A percentile compares a stretch with the other conserved stretches of the same genome.
Evolutionary conservation across 2,329 filamentous ascomycete species (phyloP).

Genomic region (Ascochyta pisi): DNA sequence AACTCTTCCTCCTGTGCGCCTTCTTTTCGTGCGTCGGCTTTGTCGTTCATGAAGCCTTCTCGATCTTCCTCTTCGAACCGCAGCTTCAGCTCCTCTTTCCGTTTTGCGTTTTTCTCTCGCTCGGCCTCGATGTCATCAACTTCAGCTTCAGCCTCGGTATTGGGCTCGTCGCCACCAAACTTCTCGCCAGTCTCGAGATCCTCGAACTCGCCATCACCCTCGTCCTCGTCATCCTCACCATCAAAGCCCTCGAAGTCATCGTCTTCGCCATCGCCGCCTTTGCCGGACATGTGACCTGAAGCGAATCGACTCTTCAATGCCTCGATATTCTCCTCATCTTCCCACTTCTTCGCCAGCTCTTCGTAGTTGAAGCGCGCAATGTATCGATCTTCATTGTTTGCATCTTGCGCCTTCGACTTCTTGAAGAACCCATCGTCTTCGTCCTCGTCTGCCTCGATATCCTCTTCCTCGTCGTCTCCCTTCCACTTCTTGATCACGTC

Average conservation of each 20-base stretch:
- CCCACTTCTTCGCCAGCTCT: slow-evolving; percentile 84
- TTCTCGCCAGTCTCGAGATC: slow-evolving; percentile 82
- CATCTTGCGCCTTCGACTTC: slow-evolving; percentile 59
- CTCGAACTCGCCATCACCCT: slow-evolving; percentile 81
- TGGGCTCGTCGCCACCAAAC: slow-evolving; percentile 52
- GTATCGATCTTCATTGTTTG: slow-evolving; percentile 72
- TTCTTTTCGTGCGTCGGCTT: slow-evolving; percentile 75
- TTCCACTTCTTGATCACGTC: slow-evolving; percentile 83
- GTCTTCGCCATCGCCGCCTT: slow-evolving; percentile 38
- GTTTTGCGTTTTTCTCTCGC: slow-evolving; percentile 85
- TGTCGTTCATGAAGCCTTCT: slow-evolving; percentile 94
- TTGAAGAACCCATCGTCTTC: slow-evolving; percentile 71
- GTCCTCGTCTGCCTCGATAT: slow-evolving; percentile 63
- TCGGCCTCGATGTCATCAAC: slow-evolving; percentile 77
- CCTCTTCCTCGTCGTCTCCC: slow-evolving; percentile 65
- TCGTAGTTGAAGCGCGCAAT: slow-evolving; percentile 83
- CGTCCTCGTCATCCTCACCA: slow-evolving; percentile 65
- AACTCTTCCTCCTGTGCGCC: slow-evolving; percentile 75
- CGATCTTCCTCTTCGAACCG: slow-evolving; percentile 97
- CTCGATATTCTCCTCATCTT: slow-evolving; percentile 77
- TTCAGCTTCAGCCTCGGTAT: slow-evolving; percentile 52
- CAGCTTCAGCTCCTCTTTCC: slow-evolving; percentile 92
- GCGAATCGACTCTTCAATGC: slow-evolving; percentile 77
- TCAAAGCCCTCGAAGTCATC: slow-evolving; percentile 64
- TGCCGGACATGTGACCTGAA: slow-evolving; percentile 65